phyloP scores from a whole-genome alignment of 805 yeast genomes.

The Candida oleophila region DNA sequence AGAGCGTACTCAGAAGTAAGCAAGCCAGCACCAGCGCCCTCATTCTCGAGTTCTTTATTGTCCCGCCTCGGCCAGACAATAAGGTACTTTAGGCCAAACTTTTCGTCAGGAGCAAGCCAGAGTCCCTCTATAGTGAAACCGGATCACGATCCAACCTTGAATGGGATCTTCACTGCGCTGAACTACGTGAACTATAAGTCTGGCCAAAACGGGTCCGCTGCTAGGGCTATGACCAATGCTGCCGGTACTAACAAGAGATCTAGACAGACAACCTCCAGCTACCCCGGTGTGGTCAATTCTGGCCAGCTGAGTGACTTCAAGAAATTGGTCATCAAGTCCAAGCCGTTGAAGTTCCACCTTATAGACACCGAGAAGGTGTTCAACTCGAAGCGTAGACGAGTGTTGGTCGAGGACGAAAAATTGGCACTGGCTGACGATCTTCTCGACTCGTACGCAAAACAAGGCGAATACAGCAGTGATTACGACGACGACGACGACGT shows the following conservation, averaged over 20 bases:
- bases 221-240: too few relatives aligned
- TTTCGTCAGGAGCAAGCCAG: slow-evolving; percentile 8
- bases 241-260: neutral
- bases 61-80: slow-evolving; percentile 35
- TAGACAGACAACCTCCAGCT: neutral
- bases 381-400: slow-evolving; percentile 31
- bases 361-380: slow-evolving; percentile 43
- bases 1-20: slow-evolving; percentile 14
- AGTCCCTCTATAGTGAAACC: neutral
- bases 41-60: slow-evolving; percentile 23
- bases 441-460: slow-evolving; percentile 14
- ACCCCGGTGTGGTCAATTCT: neutral
- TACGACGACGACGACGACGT: slow-evolving; percentile 3
- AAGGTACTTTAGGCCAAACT: slow-evolving; percentile 23
- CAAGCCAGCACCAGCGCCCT: neutral
- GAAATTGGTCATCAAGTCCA: slow-evolving; percentile 37
- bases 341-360: slow-evolving; percentile 40
- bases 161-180: slow-evolving; percentile 32
- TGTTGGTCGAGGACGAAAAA: slow-evolving; percentile 12
- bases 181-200: slow-evolving; percentile 16
- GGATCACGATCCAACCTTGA: slow-evolving; percentile 12
- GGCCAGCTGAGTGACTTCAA: slow-evolving; percentile 25
- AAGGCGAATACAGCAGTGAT: slow-evolving; percentile 23
- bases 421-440: slow-evolving; percentile 13
- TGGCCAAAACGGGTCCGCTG: neutral